Percentiles rank a stretch among this genome's conserved stretches.
phyloP scores from a whole-genome alignment of 345 rosid genomes.

The rapeseed (Brassica napus) region DNA sequence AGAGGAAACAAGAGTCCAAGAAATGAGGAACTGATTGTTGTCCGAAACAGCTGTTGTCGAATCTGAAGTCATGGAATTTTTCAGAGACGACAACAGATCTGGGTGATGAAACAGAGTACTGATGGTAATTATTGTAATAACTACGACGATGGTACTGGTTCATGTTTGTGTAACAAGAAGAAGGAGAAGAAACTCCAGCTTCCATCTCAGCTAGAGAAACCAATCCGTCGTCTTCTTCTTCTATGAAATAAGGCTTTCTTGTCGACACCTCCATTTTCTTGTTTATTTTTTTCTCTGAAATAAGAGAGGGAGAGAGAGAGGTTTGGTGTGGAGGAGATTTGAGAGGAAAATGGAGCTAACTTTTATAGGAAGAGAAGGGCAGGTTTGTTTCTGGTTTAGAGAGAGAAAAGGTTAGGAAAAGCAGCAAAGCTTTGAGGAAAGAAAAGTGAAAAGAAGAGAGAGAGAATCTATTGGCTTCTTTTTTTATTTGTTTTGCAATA shows the following conservation, averaged over 20 bases:
- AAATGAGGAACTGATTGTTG: constrained; percentile 52
- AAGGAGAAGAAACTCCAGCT: constrained; percentile 45
- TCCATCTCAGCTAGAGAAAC: constrained; percentile 28
- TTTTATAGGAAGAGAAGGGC: constrained; percentile 35
- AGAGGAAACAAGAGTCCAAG: constrained; percentile 66
- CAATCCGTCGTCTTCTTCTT: constrained; percentile 32
- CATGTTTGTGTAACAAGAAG: constrained; percentile 36
- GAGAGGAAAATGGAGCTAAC: constrained; percentile 15
- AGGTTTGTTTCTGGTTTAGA: constrained; percentile 26
- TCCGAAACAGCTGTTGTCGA: constrained; percentile 36
- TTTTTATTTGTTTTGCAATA: neutral
- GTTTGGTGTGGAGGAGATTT: constrained; percentile 32
- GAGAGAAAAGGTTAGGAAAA: constrained; percentile 27
- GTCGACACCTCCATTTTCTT: constrained; percentile 28
- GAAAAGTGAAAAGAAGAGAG: neutral
- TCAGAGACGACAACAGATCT: constrained; percentile 39
- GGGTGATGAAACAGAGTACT: constrained; percentile 49
- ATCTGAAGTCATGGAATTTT: constrained; percentile 59
- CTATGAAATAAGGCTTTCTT: constrained; percentile 36
- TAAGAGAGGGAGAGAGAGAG: constrained; percentile 15
- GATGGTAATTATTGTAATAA: constrained; percentile 24
- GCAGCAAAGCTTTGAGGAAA: constrained; percentile 33
- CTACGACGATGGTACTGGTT: constrained; percentile 23
- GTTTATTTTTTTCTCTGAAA: neutral
- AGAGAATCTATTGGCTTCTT: constrained; percentile 41